A percentile compares a stretch with the other conserved stretches of the same genome.
These are phyloP conservation scores for Nicotiana paniculata DNA, from an alignment of 257 asterid genomes.

Conservation along the genomic window DNA sequence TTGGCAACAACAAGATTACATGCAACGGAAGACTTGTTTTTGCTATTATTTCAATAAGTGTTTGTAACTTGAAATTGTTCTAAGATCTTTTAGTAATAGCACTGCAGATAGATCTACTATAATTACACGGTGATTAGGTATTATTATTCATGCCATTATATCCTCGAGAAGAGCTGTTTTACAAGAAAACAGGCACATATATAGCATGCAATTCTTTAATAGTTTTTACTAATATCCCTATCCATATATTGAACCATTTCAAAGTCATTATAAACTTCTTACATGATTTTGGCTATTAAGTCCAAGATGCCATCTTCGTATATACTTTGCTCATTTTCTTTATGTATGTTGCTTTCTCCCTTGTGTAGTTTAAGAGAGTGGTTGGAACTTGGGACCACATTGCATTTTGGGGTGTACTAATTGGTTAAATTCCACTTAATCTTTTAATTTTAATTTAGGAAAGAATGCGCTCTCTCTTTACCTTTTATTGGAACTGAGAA, in stretches of 20 bases:
- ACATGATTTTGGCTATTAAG: neutral
- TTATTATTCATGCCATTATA: neutral
- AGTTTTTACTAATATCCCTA: neutral
- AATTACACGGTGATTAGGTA: neutral
- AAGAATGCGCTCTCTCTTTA: too few species aligned
- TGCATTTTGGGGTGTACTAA: neutral
- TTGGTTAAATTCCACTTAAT: neutral
- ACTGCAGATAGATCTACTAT: neutral
- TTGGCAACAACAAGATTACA: too few species aligned
- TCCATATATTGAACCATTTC: neutral
- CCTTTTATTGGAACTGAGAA: too few species aligned
- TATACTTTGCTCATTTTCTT: neutral
- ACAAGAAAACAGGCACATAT: neutral
- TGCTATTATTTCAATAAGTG: too few species aligned
- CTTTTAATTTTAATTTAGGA: too few species aligned
- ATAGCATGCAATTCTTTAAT: neutral
- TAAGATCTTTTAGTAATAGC: too few species aligned
- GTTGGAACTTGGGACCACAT: neutral
- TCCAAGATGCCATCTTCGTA: neutral
- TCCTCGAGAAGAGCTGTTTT: neutral
- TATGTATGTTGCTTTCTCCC: too few species aligned
- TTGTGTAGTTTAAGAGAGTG: neutral
- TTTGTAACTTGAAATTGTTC: too few species aligned
- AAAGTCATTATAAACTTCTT: neutral
- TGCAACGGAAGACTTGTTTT: too few species aligned